These are phyloP conservation scores for Saccharomycopsis sp. DNA, from an alignment of 805 yeast genomes.

Conservation along the genomic window DNA sequence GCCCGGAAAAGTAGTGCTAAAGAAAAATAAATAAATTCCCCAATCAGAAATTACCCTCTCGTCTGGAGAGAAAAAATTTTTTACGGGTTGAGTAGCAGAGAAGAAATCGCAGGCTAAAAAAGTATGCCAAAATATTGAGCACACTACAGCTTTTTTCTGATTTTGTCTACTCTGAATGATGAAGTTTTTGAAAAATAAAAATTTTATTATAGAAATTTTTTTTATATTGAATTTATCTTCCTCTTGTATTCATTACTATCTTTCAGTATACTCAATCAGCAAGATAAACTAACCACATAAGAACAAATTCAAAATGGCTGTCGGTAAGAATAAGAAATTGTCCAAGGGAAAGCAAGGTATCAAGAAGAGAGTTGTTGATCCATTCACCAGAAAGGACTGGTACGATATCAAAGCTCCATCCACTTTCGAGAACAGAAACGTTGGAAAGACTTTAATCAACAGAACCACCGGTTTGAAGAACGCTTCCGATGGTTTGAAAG, in stretches of 20 bases:
- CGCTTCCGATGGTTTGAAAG: constrained; percentile 97
- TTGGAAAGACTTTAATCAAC: constrained; percentile 98
- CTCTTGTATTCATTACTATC: background rate
- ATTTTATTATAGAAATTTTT: background rate
- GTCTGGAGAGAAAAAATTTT: no score
- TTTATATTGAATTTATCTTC: background rate
- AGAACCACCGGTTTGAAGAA: constrained; percentile 96
- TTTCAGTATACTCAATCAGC: background rate
- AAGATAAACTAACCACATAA: background rate
- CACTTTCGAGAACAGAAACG: constrained; percentile 96
- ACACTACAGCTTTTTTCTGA: background rate
- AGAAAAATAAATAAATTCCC: background rate
- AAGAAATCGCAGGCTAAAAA: no score
- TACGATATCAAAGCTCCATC: constrained; percentile 98
- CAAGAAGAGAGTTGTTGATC: constrained; percentile 99
- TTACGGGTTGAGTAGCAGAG: no score
- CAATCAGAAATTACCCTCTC: background rate
- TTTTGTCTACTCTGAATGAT: no score
- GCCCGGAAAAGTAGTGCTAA: no score
- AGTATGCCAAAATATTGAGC: background rate
- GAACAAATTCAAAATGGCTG: constrained; percentile 49
- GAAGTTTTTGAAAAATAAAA: no score
- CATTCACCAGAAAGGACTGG: constrained; percentile 99
- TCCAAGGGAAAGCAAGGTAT: constrained; percentile 92
- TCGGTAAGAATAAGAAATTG: constrained; percentile 81